Percentiles rank a stretch among this genome's conserved stretches.
These are phyloP conservation scores for Patellifolia procumbens DNA, from an alignment of 179 eudicot species.

Conservation along the genomic window DNA sequence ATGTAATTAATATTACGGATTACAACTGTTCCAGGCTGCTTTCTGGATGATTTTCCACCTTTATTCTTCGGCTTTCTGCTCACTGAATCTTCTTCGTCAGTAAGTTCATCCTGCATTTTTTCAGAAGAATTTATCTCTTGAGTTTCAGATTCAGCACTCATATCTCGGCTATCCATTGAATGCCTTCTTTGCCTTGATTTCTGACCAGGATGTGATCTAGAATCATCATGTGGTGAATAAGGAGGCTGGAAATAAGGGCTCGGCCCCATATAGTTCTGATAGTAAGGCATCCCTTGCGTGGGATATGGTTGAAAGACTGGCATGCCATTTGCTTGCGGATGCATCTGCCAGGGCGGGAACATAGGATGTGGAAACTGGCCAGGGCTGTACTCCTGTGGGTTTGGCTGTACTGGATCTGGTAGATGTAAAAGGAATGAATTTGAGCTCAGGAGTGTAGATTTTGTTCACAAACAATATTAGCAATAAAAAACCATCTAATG, in stretches of 20 bases:
- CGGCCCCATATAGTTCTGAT: conserved; percentile 61
- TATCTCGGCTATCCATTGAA: conserved; percentile 54
- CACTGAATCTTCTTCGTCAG: conserved; percentile 44
- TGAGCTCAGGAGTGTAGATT: neutral
- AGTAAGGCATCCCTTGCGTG: conserved; percentile 82
- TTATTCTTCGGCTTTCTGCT: conserved; percentile 40
- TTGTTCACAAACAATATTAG: too few species aligned
- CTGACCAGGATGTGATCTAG: conserved; percentile 37
- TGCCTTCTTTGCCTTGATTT: conserved; percentile 54
- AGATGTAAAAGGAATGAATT: conserved; percentile 17
- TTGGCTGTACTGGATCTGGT: conserved; percentile 40
- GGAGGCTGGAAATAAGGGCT: conserved; percentile 60
- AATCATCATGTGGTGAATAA: conserved; percentile 56
- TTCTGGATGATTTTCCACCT: conserved; percentile 53
- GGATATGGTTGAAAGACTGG: conserved; percentile 81
- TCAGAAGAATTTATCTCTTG: conserved; percentile 38
- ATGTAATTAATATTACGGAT: conserved; percentile 85
- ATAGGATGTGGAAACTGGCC: conserved; percentile 72
- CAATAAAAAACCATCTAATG: too few species aligned
- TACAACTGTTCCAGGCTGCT: conserved; percentile 65
- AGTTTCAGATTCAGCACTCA: conserved; percentile 47
- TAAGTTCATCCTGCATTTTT: conserved; percentile 33
- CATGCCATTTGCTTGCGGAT: conserved; percentile 61
- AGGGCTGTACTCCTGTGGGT: conserved; percentile 53
- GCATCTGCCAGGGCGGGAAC: conserved; percentile 79